Conservation (phyloP, 768 basidiomycete species). For the Neoboletus magnificus region DNA sequence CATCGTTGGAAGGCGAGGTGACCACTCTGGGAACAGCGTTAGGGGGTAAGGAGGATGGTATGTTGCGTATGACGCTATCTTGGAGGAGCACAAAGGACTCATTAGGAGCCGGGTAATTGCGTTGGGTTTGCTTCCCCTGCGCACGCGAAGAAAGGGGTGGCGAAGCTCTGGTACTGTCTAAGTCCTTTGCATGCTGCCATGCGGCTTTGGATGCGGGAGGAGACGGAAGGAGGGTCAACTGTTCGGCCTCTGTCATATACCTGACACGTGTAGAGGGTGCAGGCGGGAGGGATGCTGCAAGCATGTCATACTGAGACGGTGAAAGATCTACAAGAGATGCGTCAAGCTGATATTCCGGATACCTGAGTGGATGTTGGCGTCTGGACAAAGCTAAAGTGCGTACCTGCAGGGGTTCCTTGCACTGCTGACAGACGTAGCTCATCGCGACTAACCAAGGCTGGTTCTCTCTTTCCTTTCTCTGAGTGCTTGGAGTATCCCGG, state of each 20-base stretch:
- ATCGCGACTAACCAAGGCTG: slow-evolving; percentile 25
- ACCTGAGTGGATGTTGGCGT: slow-evolving; percentile 8
- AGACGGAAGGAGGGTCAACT: slow-evolving; percentile 45
- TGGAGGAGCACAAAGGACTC: slow-evolving; percentile 92
- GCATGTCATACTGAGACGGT: slow-evolving; percentile 84
- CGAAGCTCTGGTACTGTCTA: slow-evolving; percentile 31
- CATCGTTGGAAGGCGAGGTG: slow-evolving; percentile 35
- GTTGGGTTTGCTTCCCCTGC: slow-evolving; percentile 60
- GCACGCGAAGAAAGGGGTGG: slow-evolving; percentile 50
- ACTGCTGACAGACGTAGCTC: slow-evolving; percentile 76
- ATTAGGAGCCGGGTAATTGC: slow-evolving; percentile 54
- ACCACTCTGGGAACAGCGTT: slow-evolving; percentile 43
- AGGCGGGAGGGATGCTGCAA: slow-evolving; percentile 65
- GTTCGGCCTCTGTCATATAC: slow-evolving; percentile 41
- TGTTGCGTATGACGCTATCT: slow-evolving; percentile 73
- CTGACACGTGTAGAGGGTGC: slow-evolving; percentile 41
- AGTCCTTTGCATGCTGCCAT: slow-evolving; percentile 57
- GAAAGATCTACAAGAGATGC: slow-evolving; percentile 86
- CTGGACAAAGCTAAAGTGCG: slow-evolving; percentile 1
- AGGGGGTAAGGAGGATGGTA: slow-evolving; percentile 53
- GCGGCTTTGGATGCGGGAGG: slow-evolving; percentile 54
- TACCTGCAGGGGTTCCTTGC: slow-evolving; percentile 87
- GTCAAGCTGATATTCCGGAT: slow-evolving; percentile 55
- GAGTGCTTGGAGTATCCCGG: not conserved
- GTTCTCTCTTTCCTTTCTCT: not conserved